Percentiles rank a stretch among this genome's conserved stretches.
Conservation (phyloP, 2,329 filamentous ascomycete genomes). For the Madurella mycetomatis region DNA sequence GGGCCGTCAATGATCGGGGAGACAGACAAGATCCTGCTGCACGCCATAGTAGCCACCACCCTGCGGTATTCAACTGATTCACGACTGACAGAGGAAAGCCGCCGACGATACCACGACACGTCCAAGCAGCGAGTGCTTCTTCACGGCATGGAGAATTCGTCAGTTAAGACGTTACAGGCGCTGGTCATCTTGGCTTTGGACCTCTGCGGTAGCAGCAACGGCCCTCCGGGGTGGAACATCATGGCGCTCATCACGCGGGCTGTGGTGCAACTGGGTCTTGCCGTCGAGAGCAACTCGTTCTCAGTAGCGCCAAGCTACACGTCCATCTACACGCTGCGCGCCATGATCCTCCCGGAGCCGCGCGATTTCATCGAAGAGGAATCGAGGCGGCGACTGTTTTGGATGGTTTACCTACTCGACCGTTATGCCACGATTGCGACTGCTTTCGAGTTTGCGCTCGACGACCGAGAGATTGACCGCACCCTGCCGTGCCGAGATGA, state of each 20-base stretch:
- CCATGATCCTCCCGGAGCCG: constrained; percentile 78
- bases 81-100: constrained; percentile 66
- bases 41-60: constrained; percentile 85
- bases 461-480: constrained; percentile 85
- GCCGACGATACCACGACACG: constrained; percentile 69
- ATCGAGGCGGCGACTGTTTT: constrained; percentile 77
- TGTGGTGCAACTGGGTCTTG: constrained; percentile 80
- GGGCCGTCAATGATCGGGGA: constrained; percentile 72
- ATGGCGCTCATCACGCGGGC: constrained; percentile 84
- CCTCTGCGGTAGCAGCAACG: constrained; percentile 80
- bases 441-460: constrained; percentile 84
- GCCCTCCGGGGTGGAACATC: constrained; percentile 87
- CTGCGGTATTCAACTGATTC: constrained; percentile 77
- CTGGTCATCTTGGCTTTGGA: constrained; percentile 83
- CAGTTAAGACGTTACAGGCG: constrained; percentile 81
- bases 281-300: constrained; percentile 76
- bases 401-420: constrained; percentile 91
- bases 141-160: constrained; percentile 85
- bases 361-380: constrained; percentile 88
- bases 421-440: constrained; percentile 87
- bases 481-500: constrained; percentile 84
- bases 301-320: constrained; percentile 73
- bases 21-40: constrained; percentile 74
- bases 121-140: constrained; percentile 84
- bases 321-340: constrained; percentile 84